These are phyloP conservation scores for Schizochytrium sp. DNA, from an alignment of 108 stramenopile species.

Conservation along the genomic window DNA sequence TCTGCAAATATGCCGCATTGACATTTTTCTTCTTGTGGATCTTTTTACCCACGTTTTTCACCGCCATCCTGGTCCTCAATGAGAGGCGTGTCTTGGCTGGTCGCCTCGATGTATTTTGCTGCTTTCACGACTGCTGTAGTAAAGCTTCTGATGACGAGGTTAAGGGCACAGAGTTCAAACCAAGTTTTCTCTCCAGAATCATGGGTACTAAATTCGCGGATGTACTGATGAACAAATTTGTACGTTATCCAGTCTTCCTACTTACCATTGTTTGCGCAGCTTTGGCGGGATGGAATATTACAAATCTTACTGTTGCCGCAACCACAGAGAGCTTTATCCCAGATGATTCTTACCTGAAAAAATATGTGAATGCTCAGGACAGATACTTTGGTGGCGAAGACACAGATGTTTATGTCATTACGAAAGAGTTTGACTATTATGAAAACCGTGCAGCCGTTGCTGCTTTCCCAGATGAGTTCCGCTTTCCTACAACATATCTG, in stretches of 20 bases:
- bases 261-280: slow-evolving; percentile 8
- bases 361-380: neutral
- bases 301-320: slow-evolving; percentile 29
- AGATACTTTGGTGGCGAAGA: slow-evolving; percentile 31
- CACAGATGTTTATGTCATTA: neutral
- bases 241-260: slow-evolving; percentile 1
- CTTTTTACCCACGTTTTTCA: slow-evolving; percentile 57
- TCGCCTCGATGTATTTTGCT: slow-evolving; percentile 55
- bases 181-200: neutral
- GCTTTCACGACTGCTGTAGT: slow-evolving; percentile 31
- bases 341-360: slow-evolving; percentile 33
- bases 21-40: slow-evolving; percentile 55
- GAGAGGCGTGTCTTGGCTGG: slow-evolving; percentile 1
- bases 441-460: neutral
- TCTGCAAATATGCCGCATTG: slow-evolving; percentile 63
- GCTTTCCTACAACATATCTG: slow-evolving; percentile 29
- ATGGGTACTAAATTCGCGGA: neutral
- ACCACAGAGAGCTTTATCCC: slow-evolving; percentile 26
- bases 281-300: neutral
- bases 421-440: slow-evolving; percentile 25
- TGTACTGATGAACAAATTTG: neutral
- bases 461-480: slow-evolving; percentile 32
- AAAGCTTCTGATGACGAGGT: neutral
- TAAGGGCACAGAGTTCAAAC: neutral
- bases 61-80: slow-evolving; percentile 52